phyloP scores from a whole-genome alignment of 2,329 filamentous ascomycete genomes.

The Bipolaris bicolor region DNA sequence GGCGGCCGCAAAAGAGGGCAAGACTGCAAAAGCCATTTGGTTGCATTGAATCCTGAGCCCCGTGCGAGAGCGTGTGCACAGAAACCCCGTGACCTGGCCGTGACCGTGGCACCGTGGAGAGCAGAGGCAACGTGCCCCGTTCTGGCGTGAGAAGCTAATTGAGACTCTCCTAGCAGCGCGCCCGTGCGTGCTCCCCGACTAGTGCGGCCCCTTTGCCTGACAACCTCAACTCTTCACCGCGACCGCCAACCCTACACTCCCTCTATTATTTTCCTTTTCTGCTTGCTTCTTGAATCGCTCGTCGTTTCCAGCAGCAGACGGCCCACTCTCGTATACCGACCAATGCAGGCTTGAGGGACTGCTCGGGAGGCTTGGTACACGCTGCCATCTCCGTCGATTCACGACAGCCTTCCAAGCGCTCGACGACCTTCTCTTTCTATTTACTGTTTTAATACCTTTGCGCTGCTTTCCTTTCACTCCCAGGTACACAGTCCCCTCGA shows the following conservation, averaged over 20 bases:
- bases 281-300: constrained; percentile 36
- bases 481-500: constrained; percentile 36
- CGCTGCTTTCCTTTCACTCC: constrained; percentile 30
- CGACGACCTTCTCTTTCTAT: constrained; percentile 43
- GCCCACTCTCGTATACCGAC: constrained; percentile 34
- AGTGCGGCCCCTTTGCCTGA: constrained; percentile 29
- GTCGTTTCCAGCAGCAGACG: constrained; percentile 31
- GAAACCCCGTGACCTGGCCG: constrained; percentile 1
- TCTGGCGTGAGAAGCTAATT: constrained; percentile 18
- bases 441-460: constrained; percentile 48
- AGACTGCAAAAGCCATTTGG: not conserved
- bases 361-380: constrained; percentile 50
- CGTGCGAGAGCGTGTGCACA: constrained; percentile 1
- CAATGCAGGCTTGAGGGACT: constrained; percentile 50
- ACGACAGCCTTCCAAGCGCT: constrained; percentile 47
- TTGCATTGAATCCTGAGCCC: not conserved
- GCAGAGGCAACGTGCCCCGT: constrained; percentile 12
- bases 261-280: constrained; percentile 45
- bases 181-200: constrained; percentile 23
- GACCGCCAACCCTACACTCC: constrained; percentile 33
- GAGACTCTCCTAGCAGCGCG: constrained; percentile 16
- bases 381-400: constrained; percentile 49
- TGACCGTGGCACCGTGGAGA: constrained; percentile 8
- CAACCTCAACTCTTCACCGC: constrained; percentile 33
- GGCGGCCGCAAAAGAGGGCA: not conserved